phyloP scores from a whole-genome alignment of 2,329 filamentous ascomycete species.

The Nigrospora oryzae region DNA sequence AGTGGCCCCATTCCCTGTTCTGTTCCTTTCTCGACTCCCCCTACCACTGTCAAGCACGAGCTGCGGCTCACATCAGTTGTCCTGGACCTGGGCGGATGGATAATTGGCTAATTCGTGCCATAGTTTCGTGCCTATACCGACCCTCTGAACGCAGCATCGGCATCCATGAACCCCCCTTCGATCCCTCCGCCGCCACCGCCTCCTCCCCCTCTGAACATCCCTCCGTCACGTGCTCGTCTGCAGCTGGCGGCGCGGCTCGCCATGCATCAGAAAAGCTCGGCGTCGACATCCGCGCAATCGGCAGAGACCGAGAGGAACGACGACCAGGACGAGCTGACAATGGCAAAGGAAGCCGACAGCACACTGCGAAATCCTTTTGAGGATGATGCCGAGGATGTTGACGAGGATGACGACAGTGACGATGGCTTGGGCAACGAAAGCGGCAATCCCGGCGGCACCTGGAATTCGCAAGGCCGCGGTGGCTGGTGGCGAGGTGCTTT shows the following conservation, averaged over 20 bases:
- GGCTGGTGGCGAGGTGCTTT: conserved; percentile 42
- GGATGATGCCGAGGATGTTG: conserved; percentile 42
- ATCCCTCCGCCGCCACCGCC: conserved; percentile 54
- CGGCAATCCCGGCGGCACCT: conserved; percentile 23
- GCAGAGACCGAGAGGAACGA: conserved; percentile 31
- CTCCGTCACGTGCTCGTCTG: conserved; percentile 76
- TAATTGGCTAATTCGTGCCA: not conserved
- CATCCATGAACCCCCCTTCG: conserved; percentile 47
- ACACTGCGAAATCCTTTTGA: conserved; percentile 25
- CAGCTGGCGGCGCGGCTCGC: conserved; percentile 86
- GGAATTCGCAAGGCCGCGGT: conserved; percentile 24
- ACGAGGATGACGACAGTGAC: conserved; percentile 40
- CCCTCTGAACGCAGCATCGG: conserved; percentile 36
- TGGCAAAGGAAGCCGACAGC: conserved; percentile 9
- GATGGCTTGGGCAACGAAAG: conserved; percentile 27
- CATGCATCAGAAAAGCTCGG: conserved; percentile 59
- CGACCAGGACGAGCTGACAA: conserved; percentile 19
- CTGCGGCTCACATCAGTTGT: no score
- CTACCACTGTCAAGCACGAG: no score
- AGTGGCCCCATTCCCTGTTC: no score
- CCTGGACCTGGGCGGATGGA: no score
- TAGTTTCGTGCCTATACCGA: conserved; percentile 55
- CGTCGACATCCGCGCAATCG: conserved; percentile 29
- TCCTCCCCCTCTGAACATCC: conserved; percentile 75
- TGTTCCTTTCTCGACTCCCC: no score